Base-by-base conservation (phyloP, 495 filamentous ascomycete genomes). In the Platismatia glauca region DNA sequence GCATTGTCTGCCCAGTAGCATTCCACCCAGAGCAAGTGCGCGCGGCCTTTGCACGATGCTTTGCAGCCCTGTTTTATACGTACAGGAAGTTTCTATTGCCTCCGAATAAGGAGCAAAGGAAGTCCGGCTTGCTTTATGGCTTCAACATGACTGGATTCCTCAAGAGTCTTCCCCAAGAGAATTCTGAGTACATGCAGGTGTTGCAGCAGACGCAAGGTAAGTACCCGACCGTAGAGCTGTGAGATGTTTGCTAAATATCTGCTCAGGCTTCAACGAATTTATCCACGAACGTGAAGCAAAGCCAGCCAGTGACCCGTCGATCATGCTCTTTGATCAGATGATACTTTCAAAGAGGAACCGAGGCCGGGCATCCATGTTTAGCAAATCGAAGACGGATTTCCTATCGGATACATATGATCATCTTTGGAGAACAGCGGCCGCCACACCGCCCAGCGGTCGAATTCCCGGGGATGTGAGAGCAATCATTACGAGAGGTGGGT, bases 131-230 rank as follows among this genome's bases (percentile, higher is more conserved):
- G 72, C 76, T 89, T n/a, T 96, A 93, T 71, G 82, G 83, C 41
- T 98, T 98, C 75, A 91, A 96, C 73, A 91, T 96, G 87, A 89
- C 94, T 65, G 88, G 86, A 7, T 98, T 97, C 71, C 78, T 96
- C 68, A 89, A 83, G 72, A 95, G 90, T 72, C 81, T 97, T 71
- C 94, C 94, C 12, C 81, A 87, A 66, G 94, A 97, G 68, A 89
- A 95, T 69, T 89, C 89, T 37, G 89, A 95, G 55, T 98, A 97
- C 70, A 86, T 91, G 66, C 75, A 76, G 59, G 86, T 93, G 79
- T 81, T 98, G 71, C 88, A 89, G 71, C 89, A 98, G 66, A 98
- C 93, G 7, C 94, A 98, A 84, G 87, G 89, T 91, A 78, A 71
- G 80, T 66, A 37, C n/a, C 46, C 29, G 3, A 34, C 43, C 16